A percentile compares a stretch with the other conserved stretches of the same genome.
Evolutionary conservation across 768 basidiomycete species (phyloP).

Genomic region (Cyclocybe cylindracea): DNA sequence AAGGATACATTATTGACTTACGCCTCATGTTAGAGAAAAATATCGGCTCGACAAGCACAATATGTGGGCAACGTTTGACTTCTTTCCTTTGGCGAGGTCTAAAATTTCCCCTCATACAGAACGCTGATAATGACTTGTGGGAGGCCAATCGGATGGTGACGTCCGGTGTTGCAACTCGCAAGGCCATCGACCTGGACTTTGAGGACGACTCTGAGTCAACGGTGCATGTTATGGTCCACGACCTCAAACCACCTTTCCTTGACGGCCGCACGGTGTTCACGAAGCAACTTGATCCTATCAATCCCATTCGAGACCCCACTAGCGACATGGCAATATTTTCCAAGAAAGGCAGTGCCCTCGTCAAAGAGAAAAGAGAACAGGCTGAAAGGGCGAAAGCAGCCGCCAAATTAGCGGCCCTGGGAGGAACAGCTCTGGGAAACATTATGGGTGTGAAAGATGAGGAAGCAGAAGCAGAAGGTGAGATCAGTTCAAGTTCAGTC

Average conservation of each 20-base stretch:
- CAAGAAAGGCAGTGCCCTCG: slow-evolving; percentile 93
- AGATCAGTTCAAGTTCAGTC: slow-evolving; percentile 13
- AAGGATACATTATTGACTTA: not conserved
- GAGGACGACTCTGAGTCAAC: slow-evolving; percentile 96
- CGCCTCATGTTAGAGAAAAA: slow-evolving; percentile 61
- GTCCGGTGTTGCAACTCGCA: slow-evolving; percentile 90
- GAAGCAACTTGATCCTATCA: slow-evolving; percentile 95
- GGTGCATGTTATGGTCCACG: slow-evolving; percentile 96
- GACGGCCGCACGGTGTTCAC: slow-evolving; percentile 97
- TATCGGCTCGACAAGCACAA: slow-evolving; percentile 95
- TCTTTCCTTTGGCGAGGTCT: slow-evolving; percentile 11
- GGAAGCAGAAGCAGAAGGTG: slow-evolving; percentile 90
- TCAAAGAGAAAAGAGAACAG: slow-evolving; percentile 95
- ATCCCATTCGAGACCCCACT: slow-evolving; percentile 90
- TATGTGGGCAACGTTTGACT: slow-evolving; percentile 58
- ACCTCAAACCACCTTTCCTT: slow-evolving; percentile 96
- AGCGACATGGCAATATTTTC: slow-evolving; percentile 96
- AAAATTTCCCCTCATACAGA: slow-evolving; percentile 43
- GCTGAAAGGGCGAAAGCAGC: slow-evolving; percentile 96
- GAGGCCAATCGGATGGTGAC: slow-evolving; percentile 97
- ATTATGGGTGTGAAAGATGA: slow-evolving; percentile 97
- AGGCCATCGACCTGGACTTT: slow-evolving; percentile 88
- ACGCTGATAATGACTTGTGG: slow-evolving; percentile 98
- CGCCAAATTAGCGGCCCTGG: slow-evolving; percentile 89
- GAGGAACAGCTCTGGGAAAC: slow-evolving; percentile 94